Percentiles rank a stretch among this genome's conserved stretches.
Evolutionary conservation across 257 asterid genomes (phyloP).

Genomic region (Penstemon newberryi): DNA sequence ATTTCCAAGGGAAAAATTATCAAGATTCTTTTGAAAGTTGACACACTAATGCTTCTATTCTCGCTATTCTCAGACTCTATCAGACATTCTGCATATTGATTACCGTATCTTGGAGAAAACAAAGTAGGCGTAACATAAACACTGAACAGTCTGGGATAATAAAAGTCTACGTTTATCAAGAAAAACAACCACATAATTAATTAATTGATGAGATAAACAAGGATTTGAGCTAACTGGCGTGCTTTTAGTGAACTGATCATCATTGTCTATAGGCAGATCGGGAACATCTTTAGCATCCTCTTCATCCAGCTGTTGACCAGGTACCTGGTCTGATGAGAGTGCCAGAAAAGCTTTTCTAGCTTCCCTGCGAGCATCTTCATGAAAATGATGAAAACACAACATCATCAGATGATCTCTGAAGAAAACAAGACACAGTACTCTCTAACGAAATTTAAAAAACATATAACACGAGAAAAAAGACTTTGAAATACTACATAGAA

Average conservation of each 20-base stretch:
- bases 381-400: constrained; percentile 28
- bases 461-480: not conserved
- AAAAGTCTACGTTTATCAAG: not conserved
- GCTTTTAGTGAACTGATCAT: constrained; percentile 51
- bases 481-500: not conserved
- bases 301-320: constrained; percentile 43
- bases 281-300: constrained; percentile 35
- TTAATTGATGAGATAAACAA: constrained; percentile 9
- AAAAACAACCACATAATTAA: constrained; percentile 1
- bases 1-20: not conserved
- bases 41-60: not conserved
- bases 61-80: not conserved
- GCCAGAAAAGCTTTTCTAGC: constrained; percentile 84
- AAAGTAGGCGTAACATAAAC: constrained; percentile 13
- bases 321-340: constrained; percentile 42
- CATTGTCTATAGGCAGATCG: constrained; percentile 51
- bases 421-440: not conserved
- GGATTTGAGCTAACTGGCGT: constrained; percentile 57
- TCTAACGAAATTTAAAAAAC: not conserved
- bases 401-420: constrained; percentile 25
- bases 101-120: constrained; percentile 1
- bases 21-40: not conserved
- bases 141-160: constrained; percentile 6
- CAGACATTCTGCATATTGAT: not conserved
- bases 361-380: constrained; percentile 74